Evolutionary conservation across 2,329 filamentous ascomycete genomes (phyloP).

Genomic region (Calonectria hongkongensis): DNA sequence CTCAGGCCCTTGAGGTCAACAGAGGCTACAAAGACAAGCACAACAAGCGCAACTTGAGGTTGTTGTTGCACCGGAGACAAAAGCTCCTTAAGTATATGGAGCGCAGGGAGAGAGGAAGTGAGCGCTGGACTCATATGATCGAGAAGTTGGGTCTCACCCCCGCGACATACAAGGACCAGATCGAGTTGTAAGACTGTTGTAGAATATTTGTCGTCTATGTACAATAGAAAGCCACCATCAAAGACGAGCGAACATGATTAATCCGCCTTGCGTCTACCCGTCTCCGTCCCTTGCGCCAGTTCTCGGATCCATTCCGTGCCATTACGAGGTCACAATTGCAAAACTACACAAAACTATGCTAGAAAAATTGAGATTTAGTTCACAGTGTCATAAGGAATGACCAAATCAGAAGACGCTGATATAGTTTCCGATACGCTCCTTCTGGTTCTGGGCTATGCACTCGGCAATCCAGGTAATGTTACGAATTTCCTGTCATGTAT

Average conservation of each 20-base stretch:
- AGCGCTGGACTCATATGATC: conserved; percentile 91
- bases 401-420: conserved; percentile 91
- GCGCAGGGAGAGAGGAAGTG: conserved; percentile 91
- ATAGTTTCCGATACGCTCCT: conserved; percentile 98
- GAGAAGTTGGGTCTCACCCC: conserved; percentile 89
- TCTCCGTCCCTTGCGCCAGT: conserved; percentile 58
- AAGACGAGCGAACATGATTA: conserved; percentile 52
- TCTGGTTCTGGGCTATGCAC: conserved; percentile 99
- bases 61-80: conserved; percentile 92
- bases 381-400: conserved; percentile 45
- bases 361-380: conserved; percentile 51
- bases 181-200: conserved; percentile 68
- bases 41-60: conserved; percentile 91
- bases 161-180: conserved; percentile 93
- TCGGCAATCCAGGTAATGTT: conserved; percentile 99
- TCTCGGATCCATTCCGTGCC: conserved; percentile 56
- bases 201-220: conserved; percentile 69
- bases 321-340: conserved; percentile 62
- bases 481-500: conserved; percentile 87
- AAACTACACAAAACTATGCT: conserved; percentile 66
- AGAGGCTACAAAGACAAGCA: conserved; percentile 89
- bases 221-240: conserved; percentile 65
- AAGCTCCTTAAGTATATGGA: conserved; percentile 91
- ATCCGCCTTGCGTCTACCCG: conserved; percentile 54
- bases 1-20: conserved; percentile 80